Evolutionary conservation across 805 yeast species (phyloP).

Genomic region (Barnettozyma populi): DNA sequence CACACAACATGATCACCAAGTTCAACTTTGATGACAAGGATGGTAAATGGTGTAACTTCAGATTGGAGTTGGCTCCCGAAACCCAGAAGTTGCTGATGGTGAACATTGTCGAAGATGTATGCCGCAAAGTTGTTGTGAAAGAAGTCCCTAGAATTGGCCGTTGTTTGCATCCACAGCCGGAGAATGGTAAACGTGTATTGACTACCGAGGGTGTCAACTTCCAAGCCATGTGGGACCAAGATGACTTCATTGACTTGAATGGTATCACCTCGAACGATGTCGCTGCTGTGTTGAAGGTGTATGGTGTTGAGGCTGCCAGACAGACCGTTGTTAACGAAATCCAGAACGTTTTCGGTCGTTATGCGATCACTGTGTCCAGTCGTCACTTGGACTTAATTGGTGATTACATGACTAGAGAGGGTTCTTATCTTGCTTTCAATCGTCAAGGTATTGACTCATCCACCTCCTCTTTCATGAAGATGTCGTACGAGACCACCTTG

Average conservation of each 20-base stretch:
- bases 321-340: constrained; percentile 95
- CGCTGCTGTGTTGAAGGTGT: constrained; percentile 80
- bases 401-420: constrained; percentile 99
- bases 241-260: constrained; percentile 85
- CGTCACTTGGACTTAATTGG: constrained; percentile 97
- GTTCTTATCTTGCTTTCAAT: constrained; percentile 91
- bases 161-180: constrained; percentile 77
- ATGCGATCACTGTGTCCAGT: constrained; percentile 86
- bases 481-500: constrained; percentile 98
- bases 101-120: constrained; percentile 87
- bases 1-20: constrained; percentile 67
- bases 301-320: constrained; percentile 99
- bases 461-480: constrained; percentile 94
- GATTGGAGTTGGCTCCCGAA: constrained; percentile 73
- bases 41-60: constrained; percentile 93
- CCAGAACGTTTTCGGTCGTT: constrained; percentile 90
- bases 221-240: constrained; percentile 97
- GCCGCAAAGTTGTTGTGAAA: constrained; percentile 86
- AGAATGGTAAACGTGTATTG: constrained; percentile 65
- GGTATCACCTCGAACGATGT: constrained; percentile 90
- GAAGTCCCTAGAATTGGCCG: constrained; percentile 90
- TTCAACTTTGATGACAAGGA: constrained; percentile 85
- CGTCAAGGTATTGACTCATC: constrained; percentile 97
- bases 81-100: constrained; percentile 95
- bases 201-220: constrained; percentile 98